Conservation (phyloP, 2,329 filamentous ascomycete species). For the Mycosphaerella arachidis region DNA sequence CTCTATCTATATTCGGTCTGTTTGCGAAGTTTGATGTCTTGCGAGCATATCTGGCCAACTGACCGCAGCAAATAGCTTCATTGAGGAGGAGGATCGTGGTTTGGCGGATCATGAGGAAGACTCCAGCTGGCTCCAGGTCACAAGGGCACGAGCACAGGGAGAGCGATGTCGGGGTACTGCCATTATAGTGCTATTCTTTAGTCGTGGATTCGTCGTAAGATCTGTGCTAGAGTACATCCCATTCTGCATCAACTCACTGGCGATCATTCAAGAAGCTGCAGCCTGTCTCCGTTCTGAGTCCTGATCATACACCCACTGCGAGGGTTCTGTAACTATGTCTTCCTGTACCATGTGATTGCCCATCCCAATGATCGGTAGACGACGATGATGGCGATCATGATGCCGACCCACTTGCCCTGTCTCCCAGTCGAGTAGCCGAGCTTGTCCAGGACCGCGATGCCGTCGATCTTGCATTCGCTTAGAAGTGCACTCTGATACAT, state of each 20-base stretch:
- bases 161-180: neutral
- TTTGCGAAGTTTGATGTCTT: no score
- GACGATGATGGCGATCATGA: conserved; percentile 66
- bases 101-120: neutral
- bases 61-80: neutral
- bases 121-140: neutral
- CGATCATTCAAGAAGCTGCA: neutral
- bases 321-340: conserved; percentile 7
- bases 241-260: neutral
- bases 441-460: conserved; percentile 60
- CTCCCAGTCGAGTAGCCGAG: conserved; percentile 62
- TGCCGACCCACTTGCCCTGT: conserved; percentile 64
- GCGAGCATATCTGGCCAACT: no score
- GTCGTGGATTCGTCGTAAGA: neutral
- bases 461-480: conserved; percentile 61
- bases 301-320: neutral
- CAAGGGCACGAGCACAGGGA: neutral
- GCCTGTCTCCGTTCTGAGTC: neutral
- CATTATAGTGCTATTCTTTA: neutral
- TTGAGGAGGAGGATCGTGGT: neutral
- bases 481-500: conserved; percentile 63
- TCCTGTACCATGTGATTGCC: conserved; percentile 40
- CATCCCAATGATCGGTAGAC: conserved; percentile 66
- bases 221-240: neutral
- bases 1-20: no score